Evolutionary conservation across 306 rosid species (phyloP).

Genomic region (Vigna reflexopilosa): DNA sequence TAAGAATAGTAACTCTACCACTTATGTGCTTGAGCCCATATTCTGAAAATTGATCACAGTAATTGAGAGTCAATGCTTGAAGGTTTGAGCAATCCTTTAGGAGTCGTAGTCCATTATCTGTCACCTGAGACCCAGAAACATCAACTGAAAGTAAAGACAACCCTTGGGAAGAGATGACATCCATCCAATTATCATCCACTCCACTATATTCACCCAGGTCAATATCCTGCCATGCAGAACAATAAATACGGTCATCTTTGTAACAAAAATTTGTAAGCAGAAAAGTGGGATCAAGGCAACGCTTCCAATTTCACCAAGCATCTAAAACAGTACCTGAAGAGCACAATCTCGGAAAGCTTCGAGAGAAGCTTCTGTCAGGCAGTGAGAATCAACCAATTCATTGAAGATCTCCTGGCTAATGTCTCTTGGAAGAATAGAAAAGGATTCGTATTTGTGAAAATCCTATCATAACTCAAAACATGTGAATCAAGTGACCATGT

Average conservation of each 20-base stretch:
- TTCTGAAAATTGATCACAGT: conserved; percentile 67
- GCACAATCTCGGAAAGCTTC: conserved; percentile 73
- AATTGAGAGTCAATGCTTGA: conserved; percentile 62
- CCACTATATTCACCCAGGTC: conserved; percentile 64
- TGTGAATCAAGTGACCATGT: conserved; percentile 10
- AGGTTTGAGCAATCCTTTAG: conserved; percentile 65
- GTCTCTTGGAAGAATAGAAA: conserved; percentile 69
- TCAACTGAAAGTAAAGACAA: conserved; percentile 68
- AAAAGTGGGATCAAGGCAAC: neutral
- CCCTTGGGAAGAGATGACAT: conserved; percentile 68
- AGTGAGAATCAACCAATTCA: conserved; percentile 62
- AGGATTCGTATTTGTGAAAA: conserved; percentile 54
- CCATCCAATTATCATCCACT: conserved; percentile 78
- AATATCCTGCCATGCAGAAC: conserved; percentile 61
- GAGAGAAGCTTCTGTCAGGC: conserved; percentile 59
- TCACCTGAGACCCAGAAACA: conserved; percentile 68
- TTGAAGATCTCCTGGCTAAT: conserved; percentile 73
- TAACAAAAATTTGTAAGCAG: conserved; percentile 5
- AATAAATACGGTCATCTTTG: conserved; percentile 17
- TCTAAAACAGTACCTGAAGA: conserved; percentile 56
- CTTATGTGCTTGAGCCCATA: conserved; percentile 64
- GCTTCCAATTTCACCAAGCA: conserved; percentile 38
- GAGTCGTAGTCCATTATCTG: conserved; percentile 60
- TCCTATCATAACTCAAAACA: conserved; percentile 53
- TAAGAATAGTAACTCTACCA: conserved; percentile 51